Percentiles rank a stretch among this genome's conserved stretches.
These are phyloP conservation scores for Geopyxis carbonaria DNA, from an alignment of 495 filamentous ascomycete species.

Conservation along the genomic window DNA sequence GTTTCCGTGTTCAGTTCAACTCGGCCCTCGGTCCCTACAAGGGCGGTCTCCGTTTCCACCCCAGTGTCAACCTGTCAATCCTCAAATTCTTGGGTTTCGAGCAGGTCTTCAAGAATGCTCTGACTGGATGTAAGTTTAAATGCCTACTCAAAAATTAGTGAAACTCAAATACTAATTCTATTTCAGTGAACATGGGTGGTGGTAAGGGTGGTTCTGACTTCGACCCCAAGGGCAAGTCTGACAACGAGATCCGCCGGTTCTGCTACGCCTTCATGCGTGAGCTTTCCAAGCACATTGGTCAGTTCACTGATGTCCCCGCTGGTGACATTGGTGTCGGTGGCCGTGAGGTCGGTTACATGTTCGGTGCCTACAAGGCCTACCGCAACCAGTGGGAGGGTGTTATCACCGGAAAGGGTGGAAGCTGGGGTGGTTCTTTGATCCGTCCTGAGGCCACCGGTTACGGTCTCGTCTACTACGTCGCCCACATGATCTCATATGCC, in stretches of 20 bases:
- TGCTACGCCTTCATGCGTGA: conserved; percentile 92
- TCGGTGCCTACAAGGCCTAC: conserved; percentile 83
- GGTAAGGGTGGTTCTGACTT: conserved; percentile 98
- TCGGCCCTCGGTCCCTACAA: conserved; percentile 96
- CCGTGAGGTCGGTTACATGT: conserved; percentile 86
- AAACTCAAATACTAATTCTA: conserved; percentile 4
- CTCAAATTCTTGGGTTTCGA: conserved; percentile 98
- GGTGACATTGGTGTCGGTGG: conserved; percentile 85
- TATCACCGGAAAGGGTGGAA: conserved; percentile 84
- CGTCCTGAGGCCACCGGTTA: conserved; percentile 94
- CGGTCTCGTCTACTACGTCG: conserved; percentile 92
- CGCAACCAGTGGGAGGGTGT: conserved; percentile 86
- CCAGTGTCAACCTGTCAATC: conserved; percentile 89
- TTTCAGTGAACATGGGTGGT: conserved; percentile 82
- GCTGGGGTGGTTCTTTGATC: conserved; percentile 88
- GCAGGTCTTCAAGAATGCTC: conserved; percentile 99
- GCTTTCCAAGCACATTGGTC: conserved; percentile 86
- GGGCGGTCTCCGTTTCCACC: conserved; percentile 91
- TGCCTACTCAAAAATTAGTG: background rate
- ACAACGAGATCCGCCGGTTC: conserved; percentile 95
- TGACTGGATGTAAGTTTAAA: conserved; percentile 66
- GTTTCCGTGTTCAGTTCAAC: conserved; percentile 98
- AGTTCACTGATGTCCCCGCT: conserved; percentile 87
- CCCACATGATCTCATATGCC: conserved; percentile 87
- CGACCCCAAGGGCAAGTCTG: conserved; percentile 96